A percentile compares a stretch with the other conserved stretches of the same genome.
phyloP scores from a whole-genome alignment of 2,329 filamentous ascomycete genomes.

The Thermoascus crustaceus region DNA sequence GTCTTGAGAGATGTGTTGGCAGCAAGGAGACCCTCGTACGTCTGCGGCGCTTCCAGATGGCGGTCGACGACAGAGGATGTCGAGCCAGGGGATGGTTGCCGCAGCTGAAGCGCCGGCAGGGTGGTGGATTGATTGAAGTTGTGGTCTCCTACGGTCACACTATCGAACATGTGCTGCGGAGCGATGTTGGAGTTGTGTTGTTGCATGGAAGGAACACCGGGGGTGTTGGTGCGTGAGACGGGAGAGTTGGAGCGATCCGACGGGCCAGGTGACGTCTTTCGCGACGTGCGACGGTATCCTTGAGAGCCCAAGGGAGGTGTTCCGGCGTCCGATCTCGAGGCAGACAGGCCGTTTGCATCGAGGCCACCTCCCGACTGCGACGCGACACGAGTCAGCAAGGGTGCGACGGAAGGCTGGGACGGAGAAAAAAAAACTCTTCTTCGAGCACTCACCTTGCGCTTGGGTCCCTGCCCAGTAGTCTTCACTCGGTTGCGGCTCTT shows the following conservation, averaged over 20 bases:
- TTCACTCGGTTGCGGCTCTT: conserved; percentile 98
- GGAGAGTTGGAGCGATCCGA: conserved; percentile 70
- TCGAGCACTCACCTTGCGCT: conserved; percentile 63
- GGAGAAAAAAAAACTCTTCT: conserved; percentile 17
- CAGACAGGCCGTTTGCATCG: conserved; percentile 52
- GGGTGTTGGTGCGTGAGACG: conserved; percentile 70
- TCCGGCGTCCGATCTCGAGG: conserved; percentile 48
- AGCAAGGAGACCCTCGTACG: conserved; percentile 70
- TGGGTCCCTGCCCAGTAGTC: conserved; percentile 67
- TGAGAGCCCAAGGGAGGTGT: conserved; percentile 49
- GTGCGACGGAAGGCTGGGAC: conserved; percentile 13
- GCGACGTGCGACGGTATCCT: conserved; percentile 57
- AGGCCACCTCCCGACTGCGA: conserved; percentile 34
- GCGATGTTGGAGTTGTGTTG: conserved; percentile 60
- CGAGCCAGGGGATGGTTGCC: conserved; percentile 53
- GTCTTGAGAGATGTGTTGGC: conserved; percentile 87
- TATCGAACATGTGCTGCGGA: conserved; percentile 71
- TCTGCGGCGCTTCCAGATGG: conserved; percentile 62
- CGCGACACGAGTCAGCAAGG: conserved; percentile 13
- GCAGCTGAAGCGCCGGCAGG: conserved; percentile 44
- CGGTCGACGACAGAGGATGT: conserved; percentile 52
- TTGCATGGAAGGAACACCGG: conserved; percentile 47
- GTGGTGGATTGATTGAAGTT: conserved; percentile 52
- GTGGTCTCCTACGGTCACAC: conserved; percentile 58
- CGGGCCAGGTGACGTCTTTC: conserved; percentile 64